Conservation (phyloP, 2,329 filamentous ascomycete species). For the Aureobasidium sp. region DNA sequence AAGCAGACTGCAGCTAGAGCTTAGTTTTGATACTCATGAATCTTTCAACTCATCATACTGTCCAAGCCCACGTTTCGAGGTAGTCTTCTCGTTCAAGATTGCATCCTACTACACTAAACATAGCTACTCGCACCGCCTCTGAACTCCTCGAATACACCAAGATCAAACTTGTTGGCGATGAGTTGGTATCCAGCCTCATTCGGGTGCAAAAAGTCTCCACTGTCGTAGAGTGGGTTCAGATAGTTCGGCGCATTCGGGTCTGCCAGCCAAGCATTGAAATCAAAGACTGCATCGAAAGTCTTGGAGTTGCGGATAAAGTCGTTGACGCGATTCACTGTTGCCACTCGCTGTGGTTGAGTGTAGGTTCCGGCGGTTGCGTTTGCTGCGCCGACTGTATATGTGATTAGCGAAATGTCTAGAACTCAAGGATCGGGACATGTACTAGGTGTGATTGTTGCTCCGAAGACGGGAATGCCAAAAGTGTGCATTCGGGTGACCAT, state of each 20-base stretch:
- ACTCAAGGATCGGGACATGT: not conserved
- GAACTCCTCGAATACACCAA: slow-evolving; percentile 43
- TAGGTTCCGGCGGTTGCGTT: slow-evolving; percentile 44
- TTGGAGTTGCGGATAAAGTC: slow-evolving; percentile 50
- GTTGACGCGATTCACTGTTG: slow-evolving; percentile 51
- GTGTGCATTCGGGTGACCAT: slow-evolving; percentile 49
- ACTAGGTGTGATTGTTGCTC: slow-evolving; percentile 55
- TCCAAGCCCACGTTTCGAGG: too few relatives aligned
- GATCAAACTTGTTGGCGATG: slow-evolving; percentile 51
- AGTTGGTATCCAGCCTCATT: slow-evolving; percentile 52
- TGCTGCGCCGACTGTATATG: slow-evolving; percentile 37
- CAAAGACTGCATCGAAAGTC: slow-evolving; percentile 52
- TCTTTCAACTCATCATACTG: too few relatives aligned
- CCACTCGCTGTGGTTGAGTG: slow-evolving; percentile 46
- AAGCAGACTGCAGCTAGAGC: not conserved
- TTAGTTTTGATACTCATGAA: too few relatives aligned
- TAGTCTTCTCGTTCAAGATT: too few relatives aligned
- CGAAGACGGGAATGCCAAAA: slow-evolving; percentile 50
- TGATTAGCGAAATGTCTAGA: not conserved
- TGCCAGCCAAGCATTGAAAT: slow-evolving; percentile 53
- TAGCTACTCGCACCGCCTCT: slow-evolving; percentile 20
- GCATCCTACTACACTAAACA: too few relatives aligned
- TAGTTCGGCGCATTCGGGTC: slow-evolving; percentile 43
- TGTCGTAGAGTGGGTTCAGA: slow-evolving; percentile 46
- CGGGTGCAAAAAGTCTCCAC: slow-evolving; percentile 59